Base-by-base conservation (phyloP, 2,329 filamentous ascomycete genomes). In the Penicillium hesseltinei region DNA sequence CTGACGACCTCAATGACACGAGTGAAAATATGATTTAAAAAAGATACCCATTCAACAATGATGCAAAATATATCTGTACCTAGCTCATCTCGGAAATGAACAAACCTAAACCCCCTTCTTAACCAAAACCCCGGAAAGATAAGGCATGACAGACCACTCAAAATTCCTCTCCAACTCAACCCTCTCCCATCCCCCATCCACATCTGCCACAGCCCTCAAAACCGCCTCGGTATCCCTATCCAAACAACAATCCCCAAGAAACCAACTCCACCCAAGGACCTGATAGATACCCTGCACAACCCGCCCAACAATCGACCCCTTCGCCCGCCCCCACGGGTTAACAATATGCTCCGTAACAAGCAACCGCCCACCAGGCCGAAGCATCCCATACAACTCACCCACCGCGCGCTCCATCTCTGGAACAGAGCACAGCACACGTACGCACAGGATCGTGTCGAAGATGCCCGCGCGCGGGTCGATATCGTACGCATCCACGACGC, bases 301-400 rank as follows among this genome's bases (percentile, higher is more conserved):
- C 21, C 79, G 68, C n/a, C 75, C 80, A 13, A 78, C 7, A 11
- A 79, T 13, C 36, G 75, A 79, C 6, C 80, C 81, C 62, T 74
- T 76, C 43, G 72, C 71, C n/a, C 70, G 75, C 50, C 69, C 66
- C 78, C 80, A 83, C 1, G 79, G 77, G 63, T 82, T 84, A 25
- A 72, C 76, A 13, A 84, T 78, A 71, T 86, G 83, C 68, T 85
- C 83, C 51, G 77, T 80, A 27, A 85, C 72, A 19, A 85, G 70
- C 71, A 85, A 68, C 54, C 81, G 71, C 0, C 83, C 83, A 2
- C 83, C 82, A 0, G 82, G 82, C 58, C 79, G 81, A 39, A 85
- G 66, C 58, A 85, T 64, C 0, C 63, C 64, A 65, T 84, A 84
- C 38, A 85, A 61, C 1, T 78, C 76, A 2, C 67, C 65, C 17